Conservation (phyloP, 73 alveolate genomes). For the Paramecium pentaurelia region DNA sequence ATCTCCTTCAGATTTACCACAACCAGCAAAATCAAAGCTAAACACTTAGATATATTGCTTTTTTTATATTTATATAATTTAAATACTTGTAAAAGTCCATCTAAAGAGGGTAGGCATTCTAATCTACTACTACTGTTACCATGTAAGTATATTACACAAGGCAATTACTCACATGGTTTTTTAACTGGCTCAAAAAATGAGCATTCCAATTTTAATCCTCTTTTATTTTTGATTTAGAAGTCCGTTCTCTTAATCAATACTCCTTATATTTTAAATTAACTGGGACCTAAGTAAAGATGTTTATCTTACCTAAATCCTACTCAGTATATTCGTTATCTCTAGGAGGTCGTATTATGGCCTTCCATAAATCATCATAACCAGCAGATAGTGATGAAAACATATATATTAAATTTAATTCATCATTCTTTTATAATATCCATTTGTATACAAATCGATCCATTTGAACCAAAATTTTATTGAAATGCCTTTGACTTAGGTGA, state of each 20-base stretch:
- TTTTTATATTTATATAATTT: neutral
- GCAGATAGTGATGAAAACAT: slow-evolving; percentile 47
- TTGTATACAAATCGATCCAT: neutral
- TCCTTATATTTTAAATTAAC: slow-evolving; percentile 75
- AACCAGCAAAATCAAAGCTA: slow-evolving; percentile 96
- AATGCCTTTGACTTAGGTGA: neutral
- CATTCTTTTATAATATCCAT: neutral
- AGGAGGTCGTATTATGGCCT: slow-evolving; percentile 99
- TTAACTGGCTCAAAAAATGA: slow-evolving; percentile 87
- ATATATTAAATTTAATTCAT: neutral
- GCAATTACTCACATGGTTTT: slow-evolving; percentile 72
- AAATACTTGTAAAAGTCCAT: slow-evolving; percentile 71
- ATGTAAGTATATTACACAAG: slow-evolving; percentile 93
- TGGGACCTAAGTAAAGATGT: slow-evolving; percentile 74
- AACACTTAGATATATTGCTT: slow-evolving; percentile 78
- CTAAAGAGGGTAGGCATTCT: slow-evolving; percentile 78
- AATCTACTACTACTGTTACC: slow-evolving; percentile 95
- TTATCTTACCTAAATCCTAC: slow-evolving; percentile 77
- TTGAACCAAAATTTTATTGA: neutral
- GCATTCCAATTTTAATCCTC: slow-evolving; percentile 76
- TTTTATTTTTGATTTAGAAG: slow-evolving; percentile 66
- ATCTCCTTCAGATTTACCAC: slow-evolving; percentile 94
- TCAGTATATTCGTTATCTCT: slow-evolving; percentile 83
- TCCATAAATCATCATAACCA: slow-evolving; percentile 95
- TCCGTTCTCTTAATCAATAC: slow-evolving; percentile 73